Conservation (phyloP, 257 asterid genomes). For the Agastache rugosa region DNA sequence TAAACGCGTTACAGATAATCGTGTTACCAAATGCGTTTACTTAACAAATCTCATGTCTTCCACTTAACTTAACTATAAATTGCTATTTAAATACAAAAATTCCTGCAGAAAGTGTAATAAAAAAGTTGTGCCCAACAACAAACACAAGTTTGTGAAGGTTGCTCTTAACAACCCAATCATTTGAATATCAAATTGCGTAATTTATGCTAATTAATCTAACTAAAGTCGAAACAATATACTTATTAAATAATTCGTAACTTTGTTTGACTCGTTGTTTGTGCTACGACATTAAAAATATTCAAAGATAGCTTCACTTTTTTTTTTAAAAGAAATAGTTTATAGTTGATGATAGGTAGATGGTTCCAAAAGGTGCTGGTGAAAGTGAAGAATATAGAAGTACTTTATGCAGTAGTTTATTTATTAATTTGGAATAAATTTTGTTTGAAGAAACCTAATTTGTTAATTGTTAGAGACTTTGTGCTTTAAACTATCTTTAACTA, state of each 20-base stretch:
- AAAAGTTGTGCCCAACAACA: slow-evolving; percentile 42
- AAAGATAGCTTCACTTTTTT: background rate
- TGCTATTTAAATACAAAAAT: background rate
- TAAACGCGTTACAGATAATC: slow-evolving; percentile 49
- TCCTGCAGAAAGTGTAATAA: slow-evolving; percentile 24
- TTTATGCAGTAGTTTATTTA: slow-evolving; percentile 11
- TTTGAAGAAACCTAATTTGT: slow-evolving; percentile 28
- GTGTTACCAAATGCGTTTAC: slow-evolving; percentile 41
- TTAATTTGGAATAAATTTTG: slow-evolving; percentile 27
- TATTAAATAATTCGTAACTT: slow-evolving; percentile 1
- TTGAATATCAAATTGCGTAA: slow-evolving; percentile 24
- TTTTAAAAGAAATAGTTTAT: background rate
- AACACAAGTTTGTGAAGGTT: slow-evolving; percentile 33
- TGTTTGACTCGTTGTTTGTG: slow-evolving; percentile 38
- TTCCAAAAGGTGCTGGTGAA: slow-evolving; percentile 28
- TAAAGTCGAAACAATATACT: background rate
- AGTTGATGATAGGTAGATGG: slow-evolving; percentile 6
- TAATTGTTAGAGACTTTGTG: slow-evolving; percentile 13
- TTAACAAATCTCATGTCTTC: slow-evolving; percentile 40
- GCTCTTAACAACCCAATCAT: slow-evolving; percentile 52
- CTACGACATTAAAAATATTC: background rate
- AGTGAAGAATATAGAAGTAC: slow-evolving; percentile 15
- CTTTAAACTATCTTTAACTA: slow-evolving; percentile 14
- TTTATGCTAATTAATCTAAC: slow-evolving; percentile 31
- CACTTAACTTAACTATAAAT: slow-evolving; percentile 24